Evolutionary conservation across 371 early-diverging fungal species (phyloP).

Genomic region (Mucor mucedo): DNA sequence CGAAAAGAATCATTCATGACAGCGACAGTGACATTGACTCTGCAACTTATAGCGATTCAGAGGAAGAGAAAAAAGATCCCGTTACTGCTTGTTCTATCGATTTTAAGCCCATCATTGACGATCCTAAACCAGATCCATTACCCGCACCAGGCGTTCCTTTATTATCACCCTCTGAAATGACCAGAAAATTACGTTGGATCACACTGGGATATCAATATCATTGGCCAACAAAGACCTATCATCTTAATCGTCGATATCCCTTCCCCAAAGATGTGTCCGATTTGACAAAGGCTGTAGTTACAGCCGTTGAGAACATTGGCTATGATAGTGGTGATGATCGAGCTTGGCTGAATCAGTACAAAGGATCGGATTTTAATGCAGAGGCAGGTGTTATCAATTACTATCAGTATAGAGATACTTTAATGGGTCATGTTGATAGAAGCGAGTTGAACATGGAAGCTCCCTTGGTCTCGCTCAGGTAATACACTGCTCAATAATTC

Average conservation of each 20-base stretch:
- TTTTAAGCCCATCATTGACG: constrained; percentile 22
- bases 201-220: constrained; percentile 91
- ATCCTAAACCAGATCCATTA: constrained; percentile 35
- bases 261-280: constrained; percentile 63
- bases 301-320: constrained; percentile 54
- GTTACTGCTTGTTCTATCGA: constrained; percentile 33
- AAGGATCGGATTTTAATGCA: constrained; percentile 62
- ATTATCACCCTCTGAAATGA: constrained; percentile 53
- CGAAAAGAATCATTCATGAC: constrained; percentile 17
- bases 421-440: constrained; percentile 95
- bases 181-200: constrained; percentile 81
- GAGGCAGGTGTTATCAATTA: constrained; percentile 97
- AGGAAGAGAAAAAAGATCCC: constrained; percentile 3
- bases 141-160: constrained; percentile 39
- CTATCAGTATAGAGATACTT: constrained; percentile 82
- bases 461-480: constrained; percentile 72
- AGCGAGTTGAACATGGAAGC: constrained; percentile 90
- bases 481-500: background rate
- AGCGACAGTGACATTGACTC: constrained; percentile 9
- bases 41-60: constrained; percentile 10
- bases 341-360: constrained; percentile 44
- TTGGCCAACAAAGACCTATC: constrained; percentile 85
- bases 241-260: constrained; percentile 58
- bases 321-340: constrained; percentile 20
- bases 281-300: constrained; percentile 64